Evolutionary conservation across 768 basidiomycete species (phyloP), one percentile per base, ranked within the genome.

Genomic region (Collybia sordida): DNA sequence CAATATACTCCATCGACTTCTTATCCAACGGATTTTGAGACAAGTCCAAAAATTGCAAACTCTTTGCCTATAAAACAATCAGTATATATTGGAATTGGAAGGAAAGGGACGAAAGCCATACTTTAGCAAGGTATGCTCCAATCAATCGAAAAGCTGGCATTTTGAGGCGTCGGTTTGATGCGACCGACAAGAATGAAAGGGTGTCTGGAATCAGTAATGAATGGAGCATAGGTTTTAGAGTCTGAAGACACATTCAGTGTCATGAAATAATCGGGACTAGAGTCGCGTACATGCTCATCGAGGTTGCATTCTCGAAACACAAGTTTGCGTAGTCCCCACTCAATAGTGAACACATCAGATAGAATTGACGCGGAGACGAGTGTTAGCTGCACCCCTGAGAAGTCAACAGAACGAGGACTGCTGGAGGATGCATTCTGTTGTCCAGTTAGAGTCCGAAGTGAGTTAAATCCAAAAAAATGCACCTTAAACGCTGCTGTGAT

Each of bases 311-410:
- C 88, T 36, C 90, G 83, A 47, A 97, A 79, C 0, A 88, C 85
- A 18, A 96, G 72, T 59, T 93, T 95, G 22, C 88, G 76, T 17
- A 97, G 71, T 0, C 94, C 95, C 90, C 94, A 98, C 66, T 98
- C 93, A 50, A 97, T 86, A 6, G 84, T 82, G 55, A 98, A 84
- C 12, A 97, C 83, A 67, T 98, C 96, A 0, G 96, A 88, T 15
- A 99, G 77, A 15, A 93, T 85, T 11, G 86, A 84, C 0, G 92
- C 88, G 0, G 82, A 75, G 1, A 83, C 77, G 1, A 77, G 65
- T 0, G 82, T 88, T 17, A 98, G 75, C 58, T 86, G 86, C 18
- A 88, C 82, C 8, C 88, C 82, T 2, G 92, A 86, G n/a, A 93
- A 72, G 64, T 93, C 88, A 15, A 94, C 78, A 0, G 84, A 75